Conservation (phyloP, 192 early-diverging fungal species). For the Coemansia sp. region DNA sequence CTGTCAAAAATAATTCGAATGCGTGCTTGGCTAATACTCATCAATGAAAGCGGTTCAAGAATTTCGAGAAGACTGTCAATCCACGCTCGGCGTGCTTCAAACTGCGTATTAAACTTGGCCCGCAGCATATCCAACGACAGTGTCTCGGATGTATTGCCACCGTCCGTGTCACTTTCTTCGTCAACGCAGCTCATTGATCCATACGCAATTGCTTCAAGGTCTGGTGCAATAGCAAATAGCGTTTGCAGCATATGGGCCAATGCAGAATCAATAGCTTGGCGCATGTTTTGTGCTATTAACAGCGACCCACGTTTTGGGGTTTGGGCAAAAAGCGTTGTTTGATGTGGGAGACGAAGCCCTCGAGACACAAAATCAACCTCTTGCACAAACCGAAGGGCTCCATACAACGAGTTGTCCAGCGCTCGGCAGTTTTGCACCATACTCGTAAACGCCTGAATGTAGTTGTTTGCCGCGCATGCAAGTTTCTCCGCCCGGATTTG, state of each 20-base stretch:
- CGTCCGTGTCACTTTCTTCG: background rate
- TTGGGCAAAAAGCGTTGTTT: background rate
- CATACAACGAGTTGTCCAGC: slow-evolving; percentile 24
- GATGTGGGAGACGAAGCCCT: slow-evolving; percentile 21
- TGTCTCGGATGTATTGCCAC: background rate
- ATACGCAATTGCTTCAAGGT: background rate
- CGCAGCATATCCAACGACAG: slow-evolving; percentile 16
- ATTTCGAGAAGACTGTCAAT: slow-evolving; percentile 7
- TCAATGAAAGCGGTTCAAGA: background rate
- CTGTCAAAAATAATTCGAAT: background rate
- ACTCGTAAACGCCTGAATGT: background rate
- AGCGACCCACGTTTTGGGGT: slow-evolving; percentile 17
- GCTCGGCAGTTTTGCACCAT: slow-evolving; percentile 10
- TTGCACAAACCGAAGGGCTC: slow-evolving; percentile 24
- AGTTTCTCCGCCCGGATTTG: background rate
- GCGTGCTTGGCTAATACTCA: background rate
- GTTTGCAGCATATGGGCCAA: background rate
- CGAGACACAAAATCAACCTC: slow-evolving; percentile 29
- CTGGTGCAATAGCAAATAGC: background rate
- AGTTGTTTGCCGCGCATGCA: background rate
- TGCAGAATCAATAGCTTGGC: slow-evolving; percentile 7
- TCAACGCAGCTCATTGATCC: background rate
- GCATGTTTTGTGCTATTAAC: slow-evolving; percentile 14
- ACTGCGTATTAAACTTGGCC: slow-evolving; percentile 14
- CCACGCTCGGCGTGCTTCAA: slow-evolving; percentile 36